Base-by-base conservation (phyloP, 192 early-diverging fungal genomes). In the Backusella tuberculispora region DNA sequence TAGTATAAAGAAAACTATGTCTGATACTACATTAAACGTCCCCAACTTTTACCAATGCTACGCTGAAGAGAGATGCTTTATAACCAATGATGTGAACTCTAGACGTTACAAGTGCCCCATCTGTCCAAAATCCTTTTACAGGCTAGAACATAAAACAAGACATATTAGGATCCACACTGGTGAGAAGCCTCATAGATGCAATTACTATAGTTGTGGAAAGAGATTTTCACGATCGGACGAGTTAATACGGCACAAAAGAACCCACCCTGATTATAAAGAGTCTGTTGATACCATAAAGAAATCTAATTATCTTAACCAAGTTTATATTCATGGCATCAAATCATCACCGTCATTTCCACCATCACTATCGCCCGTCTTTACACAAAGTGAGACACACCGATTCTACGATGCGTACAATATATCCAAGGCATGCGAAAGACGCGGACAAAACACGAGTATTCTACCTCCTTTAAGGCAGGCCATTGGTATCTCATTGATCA, bases 141-240 rank as follows among this genome's bases (percentile, higher is more conserved):
- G 92, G 40, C 83, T 92, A 19, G 92, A 92, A 81, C 92, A 94
- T 78, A 88, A 90, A 76, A 93, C 90, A 6, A 86, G 92, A 24
- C 94, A 96, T 72, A 89, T 92, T 72, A 89, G 92, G 74, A 94
- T 91, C 8, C 95, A 96, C 79, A 96, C 95, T 5, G 95, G 95
- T 67, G 95, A 96, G 83, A 90, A 91, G 66, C 94, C 94, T 7
- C 90, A 94, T 75, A 83, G 83, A 40, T 96, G 94, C 78, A 87
- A 88, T 46, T 89, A 90, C 67, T 86, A 88, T 42, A 90, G 90
- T 75, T 96, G 94, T 82, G 88, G 87, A 73, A 92, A 93, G 83
- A 86, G 88, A 24, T 96, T 96, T 73, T 91, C 90, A 5, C 84
- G 93, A 40, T 90, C 88, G 6, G 92, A 92, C 76, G 94, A 95